Percentiles rank a stretch among this genome's conserved stretches.
Evolutionary conservation across 305 asterid species (phyloP).

Genomic region (Rubia peregrina): DNA sequence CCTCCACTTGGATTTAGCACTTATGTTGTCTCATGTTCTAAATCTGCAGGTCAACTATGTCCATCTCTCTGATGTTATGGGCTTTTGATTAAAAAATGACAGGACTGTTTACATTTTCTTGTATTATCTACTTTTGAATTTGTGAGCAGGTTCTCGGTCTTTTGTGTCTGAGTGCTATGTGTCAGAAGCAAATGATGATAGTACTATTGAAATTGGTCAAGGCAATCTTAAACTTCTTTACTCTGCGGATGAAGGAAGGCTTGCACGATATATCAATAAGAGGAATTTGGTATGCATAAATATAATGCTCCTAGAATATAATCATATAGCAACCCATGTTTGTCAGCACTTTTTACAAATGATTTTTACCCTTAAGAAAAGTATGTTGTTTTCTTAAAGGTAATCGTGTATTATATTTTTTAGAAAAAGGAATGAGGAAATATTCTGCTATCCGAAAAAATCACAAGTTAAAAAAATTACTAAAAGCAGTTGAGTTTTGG

Average conservation of each 20-base stretch:
- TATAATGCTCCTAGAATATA: neutral
- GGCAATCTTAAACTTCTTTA: conserved; percentile 43
- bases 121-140: neutral
- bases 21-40: conserved; percentile 41
- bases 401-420: neutral
- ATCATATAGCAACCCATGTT: neutral
- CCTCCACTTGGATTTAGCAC: conserved; percentile 91
- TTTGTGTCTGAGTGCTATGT: conserved; percentile 23
- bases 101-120: neutral
- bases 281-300: conserved; percentile 33
- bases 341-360: neutral
- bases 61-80: conserved; percentile 5
- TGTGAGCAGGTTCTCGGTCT: conserved; percentile 28
- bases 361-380: neutral
- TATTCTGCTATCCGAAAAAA: neutral
- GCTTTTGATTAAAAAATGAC: neutral
- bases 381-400: neutral
- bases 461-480: neutral
- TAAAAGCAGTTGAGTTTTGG: neutral
- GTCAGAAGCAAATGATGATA: conserved; percentile 32
- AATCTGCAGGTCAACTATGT: conserved; percentile 29
- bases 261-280: conserved; percentile 30
- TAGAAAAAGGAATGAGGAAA: neutral
- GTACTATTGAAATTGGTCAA: conserved; percentile 39
- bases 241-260: conserved; percentile 35